Percentiles rank a stretch among this genome's conserved stretches.
Evolutionary conservation across 768 basidiomycete species (phyloP).

Genomic region (Lanmaoa rubissima): DNA sequence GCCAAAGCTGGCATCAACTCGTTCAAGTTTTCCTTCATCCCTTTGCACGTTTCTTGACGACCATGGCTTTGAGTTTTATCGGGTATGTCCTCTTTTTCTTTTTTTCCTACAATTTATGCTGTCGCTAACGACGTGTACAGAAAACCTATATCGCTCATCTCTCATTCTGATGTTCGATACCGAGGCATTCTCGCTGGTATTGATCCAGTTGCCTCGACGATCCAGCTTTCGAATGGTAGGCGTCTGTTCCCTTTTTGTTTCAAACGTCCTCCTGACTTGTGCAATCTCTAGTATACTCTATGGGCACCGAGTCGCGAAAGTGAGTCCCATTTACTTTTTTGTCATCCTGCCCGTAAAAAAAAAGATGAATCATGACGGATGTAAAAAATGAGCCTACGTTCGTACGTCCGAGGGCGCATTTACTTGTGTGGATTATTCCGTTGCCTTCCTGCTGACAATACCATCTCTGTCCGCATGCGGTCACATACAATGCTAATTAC

Average conservation of each 20-base stretch:
- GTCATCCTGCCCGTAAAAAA: background rate
- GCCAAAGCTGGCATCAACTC: constrained; percentile 9
- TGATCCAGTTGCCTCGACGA: constrained; percentile 81
- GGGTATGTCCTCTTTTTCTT: constrained; percentile 43
- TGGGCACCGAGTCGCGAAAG: constrained; percentile 86
- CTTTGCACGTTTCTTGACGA: constrained; percentile 15
- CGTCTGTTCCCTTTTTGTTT: constrained; percentile 2
- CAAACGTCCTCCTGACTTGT: background rate
- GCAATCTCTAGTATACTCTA: constrained; percentile 61
- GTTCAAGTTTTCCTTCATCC: constrained; percentile 20
- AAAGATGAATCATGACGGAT: constrained; percentile 42
- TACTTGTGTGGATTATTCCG: constrained; percentile 57
- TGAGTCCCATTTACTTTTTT: constrained; percentile 34
- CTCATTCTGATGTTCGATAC: constrained; percentile 89
- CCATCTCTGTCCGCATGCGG: background rate
- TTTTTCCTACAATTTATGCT: background rate
- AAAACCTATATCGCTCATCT: constrained; percentile 87
- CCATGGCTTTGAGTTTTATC: constrained; percentile 75
- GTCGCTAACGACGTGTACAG: constrained; percentile 38
- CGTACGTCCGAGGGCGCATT: constrained; percentile 42
- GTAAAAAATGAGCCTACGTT: constrained; percentile 39
- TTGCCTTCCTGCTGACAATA: constrained; percentile 62
- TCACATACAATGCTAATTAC: constrained; percentile 26
- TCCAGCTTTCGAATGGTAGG: constrained; percentile 82
- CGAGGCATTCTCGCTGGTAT: constrained; percentile 85